Evolutionary conservation across 306 rosid species (phyloP), one percentile per base, ranked within the genome.

Genomic region (Sechiopsis laciniata): DNA sequence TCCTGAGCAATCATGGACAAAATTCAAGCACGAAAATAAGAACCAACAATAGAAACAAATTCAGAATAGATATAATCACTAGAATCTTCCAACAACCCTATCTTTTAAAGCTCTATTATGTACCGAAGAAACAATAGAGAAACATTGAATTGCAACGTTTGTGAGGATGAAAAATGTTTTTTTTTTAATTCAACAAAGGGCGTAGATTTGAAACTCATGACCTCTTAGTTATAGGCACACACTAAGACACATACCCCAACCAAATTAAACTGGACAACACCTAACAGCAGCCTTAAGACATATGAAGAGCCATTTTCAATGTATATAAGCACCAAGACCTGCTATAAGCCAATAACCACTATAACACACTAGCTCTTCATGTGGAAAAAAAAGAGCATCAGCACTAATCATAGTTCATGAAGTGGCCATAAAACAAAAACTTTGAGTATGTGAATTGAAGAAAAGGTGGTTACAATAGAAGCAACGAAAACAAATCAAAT

Each of bases 1-100:
- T 88, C 93, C 93, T 88, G 42, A 22, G 75, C 74, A 72, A 7
- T 19, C 35, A 57, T 21, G 14, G 35, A 46, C 26, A 12, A 7
- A 29, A 13, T 20, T 22, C 40, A 46, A 54, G 0, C 42, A 4
- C 14, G 8, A 8, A 69, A 69, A 24, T 16, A 24, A 24, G 59
- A 19, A 69, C 14, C 42, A 22, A 13, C 21, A 48, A 68, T 1
- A 67, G 8, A 66, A 67, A 13, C n/a, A 0, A 10, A 20, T 67
- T 19, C 19, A 45, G 11, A 67, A 45, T 12, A 12, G 16, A 45
- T 0, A 51, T 11, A 12, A 51, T 51, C 16, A 51, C 16, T 14
- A 12, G 5, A 29, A 67, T 55, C 42, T 46, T 12, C 56, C 17
- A 5, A 68, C 7, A 48, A 46, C 13, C 54, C 22, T 6, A 13